A percentile compares a stretch with the other conserved stretches of the same genome.
Conservation (phyloP, 108 stramenopile species). For the Nitzschia inconspicua region DNA sequence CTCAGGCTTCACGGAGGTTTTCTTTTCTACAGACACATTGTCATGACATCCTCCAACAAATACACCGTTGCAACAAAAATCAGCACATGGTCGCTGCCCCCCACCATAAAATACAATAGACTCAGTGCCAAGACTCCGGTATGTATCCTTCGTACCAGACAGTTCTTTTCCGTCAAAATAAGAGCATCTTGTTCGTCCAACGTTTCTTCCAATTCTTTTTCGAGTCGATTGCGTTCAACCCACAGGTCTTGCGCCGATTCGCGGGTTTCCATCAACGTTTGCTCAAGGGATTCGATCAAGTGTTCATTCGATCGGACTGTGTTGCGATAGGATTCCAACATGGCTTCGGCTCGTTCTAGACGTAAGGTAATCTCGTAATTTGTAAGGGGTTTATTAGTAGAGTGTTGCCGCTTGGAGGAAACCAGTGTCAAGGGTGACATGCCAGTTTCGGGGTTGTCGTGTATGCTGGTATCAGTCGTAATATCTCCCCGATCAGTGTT, state of each 20-base stretch:
- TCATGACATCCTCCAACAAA: background rate
- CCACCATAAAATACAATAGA: background rate
- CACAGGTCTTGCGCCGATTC: background rate
- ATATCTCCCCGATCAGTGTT: too few species aligned
- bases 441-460: too few species aligned
- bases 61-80: background rate
- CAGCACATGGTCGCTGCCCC: background rate
- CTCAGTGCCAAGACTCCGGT: background rate
- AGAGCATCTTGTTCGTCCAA: background rate
- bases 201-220: background rate
- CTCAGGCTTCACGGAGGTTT: too few species aligned
- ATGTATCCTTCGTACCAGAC: background rate
- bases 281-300: background rate
- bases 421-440: too few species aligned
- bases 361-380: too few species aligned
- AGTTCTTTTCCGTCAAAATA: too few species aligned
- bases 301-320: slow-evolving; percentile 2
- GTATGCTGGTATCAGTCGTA: too few species aligned
- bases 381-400: too few species aligned
- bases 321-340: background rate
- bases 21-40: too few species aligned
- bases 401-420: too few species aligned
- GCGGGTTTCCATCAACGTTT: background rate
- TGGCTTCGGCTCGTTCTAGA: background rate
- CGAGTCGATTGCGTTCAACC: background rate